Conservation (phyloP, 2,329 filamentous ascomycete genomes). For the Fusarium sp. region DNA sequence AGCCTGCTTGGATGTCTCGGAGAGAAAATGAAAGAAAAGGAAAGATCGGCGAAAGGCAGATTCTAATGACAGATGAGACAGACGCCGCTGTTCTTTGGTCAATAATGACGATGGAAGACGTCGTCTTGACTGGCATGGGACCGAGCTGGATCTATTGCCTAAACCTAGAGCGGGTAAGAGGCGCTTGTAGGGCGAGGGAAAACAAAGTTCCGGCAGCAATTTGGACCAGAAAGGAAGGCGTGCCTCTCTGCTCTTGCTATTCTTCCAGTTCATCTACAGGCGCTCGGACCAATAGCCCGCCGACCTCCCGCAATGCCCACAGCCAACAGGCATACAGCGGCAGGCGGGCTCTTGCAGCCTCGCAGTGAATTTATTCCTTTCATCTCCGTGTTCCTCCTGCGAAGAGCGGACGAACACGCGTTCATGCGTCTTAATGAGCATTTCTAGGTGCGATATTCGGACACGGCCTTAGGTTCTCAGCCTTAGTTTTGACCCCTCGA, state of each 20-base stretch:
- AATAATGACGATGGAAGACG: background rate
- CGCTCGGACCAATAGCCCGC: constrained; percentile 35
- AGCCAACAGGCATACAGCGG: constrained; percentile 12
- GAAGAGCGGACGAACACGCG: constrained; percentile 1
- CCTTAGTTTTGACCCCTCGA: background rate
- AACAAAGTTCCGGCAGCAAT: background rate
- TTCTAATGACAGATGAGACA: background rate
- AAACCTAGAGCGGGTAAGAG: background rate
- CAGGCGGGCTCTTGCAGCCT: constrained; percentile 26
- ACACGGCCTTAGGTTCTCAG: background rate
- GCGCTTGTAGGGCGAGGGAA: background rate
- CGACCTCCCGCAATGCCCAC: constrained; percentile 26
- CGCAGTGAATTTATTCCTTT: constrained; percentile 26
- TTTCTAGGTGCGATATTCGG: constrained; percentile 3
- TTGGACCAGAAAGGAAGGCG: background rate
- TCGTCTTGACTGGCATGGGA: background rate
- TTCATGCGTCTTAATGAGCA: constrained; percentile 3
- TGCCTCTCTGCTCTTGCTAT: background rate
- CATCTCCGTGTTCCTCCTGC: constrained; percentile 2
- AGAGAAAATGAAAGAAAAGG: background rate
- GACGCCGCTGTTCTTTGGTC: background rate
- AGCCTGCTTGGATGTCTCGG: background rate
- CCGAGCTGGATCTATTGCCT: background rate
- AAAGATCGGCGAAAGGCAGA: background rate
- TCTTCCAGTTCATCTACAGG: constrained; percentile 14